These are phyloP conservation scores for Cornus controversa DNA, from an alignment of 148 eudicot genomes.

Conservation along the genomic window DNA sequence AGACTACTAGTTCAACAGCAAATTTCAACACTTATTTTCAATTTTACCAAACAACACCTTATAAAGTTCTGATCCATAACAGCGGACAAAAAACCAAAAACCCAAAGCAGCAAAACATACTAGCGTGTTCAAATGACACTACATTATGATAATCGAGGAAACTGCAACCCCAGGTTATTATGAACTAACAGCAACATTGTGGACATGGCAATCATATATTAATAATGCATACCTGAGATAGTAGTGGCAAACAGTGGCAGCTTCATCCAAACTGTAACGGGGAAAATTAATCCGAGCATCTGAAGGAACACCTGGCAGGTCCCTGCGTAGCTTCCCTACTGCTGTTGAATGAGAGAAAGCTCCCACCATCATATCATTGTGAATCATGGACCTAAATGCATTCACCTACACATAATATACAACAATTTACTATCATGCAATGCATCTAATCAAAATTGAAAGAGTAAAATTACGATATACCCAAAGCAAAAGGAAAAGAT, in stretches of 20 bases:
- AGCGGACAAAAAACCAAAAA: not conserved
- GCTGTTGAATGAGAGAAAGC: conserved; percentile 98
- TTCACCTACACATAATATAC: conserved; percentile 52
- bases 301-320: conserved; percentile 79
- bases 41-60: too few relatives aligned
- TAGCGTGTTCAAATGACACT: not conserved
- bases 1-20: not conserved
- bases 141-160: not conserved
- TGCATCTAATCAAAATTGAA: not conserved
- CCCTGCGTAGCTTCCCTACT: conserved; percentile 85
- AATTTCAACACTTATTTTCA: too few relatives aligned
- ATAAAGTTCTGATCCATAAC: not conserved
- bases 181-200: not conserved
- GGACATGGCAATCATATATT: conserved; percentile 1
- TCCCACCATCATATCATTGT: conserved; percentile 95
- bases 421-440: not conserved
- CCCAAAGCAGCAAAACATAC: not conserved
- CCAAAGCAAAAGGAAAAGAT: not conserved
- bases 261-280: conserved; percentile 81
- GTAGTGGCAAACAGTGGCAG: conserved; percentile 82
- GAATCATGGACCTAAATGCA: conserved; percentile 90
- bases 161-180: not conserved
- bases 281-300: conserved; percentile 73
- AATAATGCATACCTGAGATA: conserved; percentile 66
- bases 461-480: too few relatives aligned